Evolutionary conservation across 768 basidiomycete genomes (phyloP).

Genomic region (Melanogaster broomeanus): DNA sequence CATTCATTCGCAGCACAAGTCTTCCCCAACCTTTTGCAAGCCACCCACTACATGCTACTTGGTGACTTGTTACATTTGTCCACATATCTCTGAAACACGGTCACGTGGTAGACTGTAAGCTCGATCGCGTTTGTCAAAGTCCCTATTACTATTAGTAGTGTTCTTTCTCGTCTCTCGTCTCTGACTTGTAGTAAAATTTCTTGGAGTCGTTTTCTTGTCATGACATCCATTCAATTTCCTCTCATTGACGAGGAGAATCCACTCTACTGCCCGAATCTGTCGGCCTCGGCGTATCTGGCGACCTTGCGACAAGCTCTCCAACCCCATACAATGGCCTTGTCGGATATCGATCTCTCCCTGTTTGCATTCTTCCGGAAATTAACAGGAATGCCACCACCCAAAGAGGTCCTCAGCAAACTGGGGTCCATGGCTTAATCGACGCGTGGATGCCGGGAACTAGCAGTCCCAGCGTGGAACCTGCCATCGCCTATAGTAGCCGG

Average conservation of each 20-base stretch:
- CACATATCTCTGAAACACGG: too few species aligned
- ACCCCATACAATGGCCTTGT: slow-evolving; percentile 7
- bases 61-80: too few species aligned
- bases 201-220: not conserved
- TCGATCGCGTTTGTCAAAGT: not conserved
- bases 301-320: slow-evolving; percentile 40
- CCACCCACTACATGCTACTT: too few species aligned
- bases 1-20: too few species aligned
- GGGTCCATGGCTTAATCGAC: not conserved
- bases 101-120: not conserved
- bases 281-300: slow-evolving; percentile 48
- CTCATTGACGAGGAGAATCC: slow-evolving; percentile 56
- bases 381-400: not conserved
- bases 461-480: not conserved
- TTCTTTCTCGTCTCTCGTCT: not conserved
- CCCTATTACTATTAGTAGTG: not conserved
- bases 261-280: slow-evolving; percentile 54
- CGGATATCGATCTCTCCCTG: slow-evolving; percentile 2
- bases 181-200: not conserved
- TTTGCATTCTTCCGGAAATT: slow-evolving; percentile 7
- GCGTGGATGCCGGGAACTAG: not conserved
- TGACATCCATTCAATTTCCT: slow-evolving; percentile 26
- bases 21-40: too few species aligned
- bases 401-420: not conserved
- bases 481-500: not conserved